Evolutionary conservation across 1,139 yeast species (phyloP).

Genomic region (Candida sp.): DNA sequence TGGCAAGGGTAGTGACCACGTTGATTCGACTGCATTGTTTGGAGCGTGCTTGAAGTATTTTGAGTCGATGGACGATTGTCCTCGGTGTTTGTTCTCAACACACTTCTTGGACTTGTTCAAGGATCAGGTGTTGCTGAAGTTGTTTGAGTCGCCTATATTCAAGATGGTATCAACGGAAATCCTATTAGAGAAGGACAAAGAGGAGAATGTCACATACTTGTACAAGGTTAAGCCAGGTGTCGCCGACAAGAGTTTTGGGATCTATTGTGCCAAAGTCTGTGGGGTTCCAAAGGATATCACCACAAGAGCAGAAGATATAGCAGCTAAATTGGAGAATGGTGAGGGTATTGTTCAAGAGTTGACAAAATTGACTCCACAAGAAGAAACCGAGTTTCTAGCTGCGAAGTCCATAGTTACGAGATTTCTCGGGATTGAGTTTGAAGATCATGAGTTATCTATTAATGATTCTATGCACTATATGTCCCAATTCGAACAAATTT

Average conservation of each 20-base stretch:
- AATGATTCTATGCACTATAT: conserved; percentile 6
- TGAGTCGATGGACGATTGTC: conserved; percentile 18
- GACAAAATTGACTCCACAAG: conserved; percentile 16
- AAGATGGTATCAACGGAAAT: conserved; percentile 24
- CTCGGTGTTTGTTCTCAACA: conserved; percentile 41
- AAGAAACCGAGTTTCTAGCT: conserved; percentile 14
- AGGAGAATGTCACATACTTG: conserved; percentile 28
- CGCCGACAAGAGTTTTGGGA: conserved; percentile 35
- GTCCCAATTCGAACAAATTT: conserved; percentile 9
- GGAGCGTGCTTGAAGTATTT: conserved; percentile 37
- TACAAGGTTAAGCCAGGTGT: conserved; percentile 32
- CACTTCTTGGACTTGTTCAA: conserved; percentile 47
- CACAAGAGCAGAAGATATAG: conserved; percentile 27
- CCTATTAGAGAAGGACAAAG: conserved; percentile 12
- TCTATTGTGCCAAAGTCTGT: conserved; percentile 39
- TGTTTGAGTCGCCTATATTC: conserved; percentile 3
- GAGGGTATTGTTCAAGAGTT: conserved; percentile 18
- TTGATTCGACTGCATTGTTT: conserved; percentile 49
- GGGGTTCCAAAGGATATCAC: conserved; percentile 31
- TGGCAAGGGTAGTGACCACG: conserved; percentile 53
- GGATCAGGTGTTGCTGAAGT: conserved; percentile 7
- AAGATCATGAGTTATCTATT: conserved; percentile 3
- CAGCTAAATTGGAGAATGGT: conserved; percentile 18
- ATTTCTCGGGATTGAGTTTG: conserved; percentile 19
- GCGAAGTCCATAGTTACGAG: conserved; percentile 25